These are phyloP conservation scores for Malus hybrid DNA, from an alignment of 331 rosid species.

Conservation along the genomic window DNA sequence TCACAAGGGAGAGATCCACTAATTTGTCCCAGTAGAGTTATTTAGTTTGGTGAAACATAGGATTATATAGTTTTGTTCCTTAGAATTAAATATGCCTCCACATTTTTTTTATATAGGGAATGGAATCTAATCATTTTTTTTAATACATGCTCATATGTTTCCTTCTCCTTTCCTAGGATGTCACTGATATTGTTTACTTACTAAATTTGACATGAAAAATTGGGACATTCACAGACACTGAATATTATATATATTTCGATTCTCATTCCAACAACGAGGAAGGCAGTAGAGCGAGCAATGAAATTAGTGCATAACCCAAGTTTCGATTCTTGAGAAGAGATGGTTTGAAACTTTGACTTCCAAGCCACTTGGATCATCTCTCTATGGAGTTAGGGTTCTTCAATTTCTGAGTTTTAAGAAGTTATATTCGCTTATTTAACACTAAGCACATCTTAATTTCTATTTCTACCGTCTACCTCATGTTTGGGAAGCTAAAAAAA, in stretches of 20 bases:
- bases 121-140: background rate
- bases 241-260: background rate
- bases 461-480: too few species aligned
- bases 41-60: slow-evolving; percentile 1
- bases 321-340: background rate
- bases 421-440: background rate
- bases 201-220: background rate
- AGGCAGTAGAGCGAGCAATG: background rate
- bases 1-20: background rate
- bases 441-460: background rate
- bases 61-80: background rate
- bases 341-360: background rate
- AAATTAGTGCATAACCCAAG: background rate
- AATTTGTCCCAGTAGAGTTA: background rate
- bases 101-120: background rate
- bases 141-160: background rate
- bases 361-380: background rate
- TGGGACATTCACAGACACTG: background rate
- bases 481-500: background rate
- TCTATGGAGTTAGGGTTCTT: background rate
- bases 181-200: background rate
- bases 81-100: background rate
- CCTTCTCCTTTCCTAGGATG: slow-evolving; percentile 9
- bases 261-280: background rate
- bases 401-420: too few species aligned